Percentiles rank a stretch among this genome's conserved stretches.
Conservation (phyloP, 805 yeast species). For the Phaffomyces thermotolerans region DNA sequence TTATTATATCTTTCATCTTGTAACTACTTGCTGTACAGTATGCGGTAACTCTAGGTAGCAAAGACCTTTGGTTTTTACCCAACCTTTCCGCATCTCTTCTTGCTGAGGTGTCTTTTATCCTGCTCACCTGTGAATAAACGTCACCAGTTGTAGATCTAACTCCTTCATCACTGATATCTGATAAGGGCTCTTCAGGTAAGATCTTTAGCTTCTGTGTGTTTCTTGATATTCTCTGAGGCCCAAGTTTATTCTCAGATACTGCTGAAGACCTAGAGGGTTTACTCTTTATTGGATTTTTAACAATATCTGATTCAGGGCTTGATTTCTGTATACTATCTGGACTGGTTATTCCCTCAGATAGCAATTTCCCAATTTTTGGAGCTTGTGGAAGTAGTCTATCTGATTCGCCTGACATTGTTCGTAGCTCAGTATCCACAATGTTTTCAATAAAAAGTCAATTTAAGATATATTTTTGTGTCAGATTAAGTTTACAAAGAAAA, state of each 20-base stretch:
- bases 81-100: slow-evolving; percentile 89
- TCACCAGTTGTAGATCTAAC: slow-evolving; percentile 27
- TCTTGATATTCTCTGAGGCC: slow-evolving; percentile 69
- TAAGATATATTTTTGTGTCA: neutral
- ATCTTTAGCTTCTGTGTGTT: slow-evolving; percentile 68
- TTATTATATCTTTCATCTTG: slow-evolving; percentile 74
- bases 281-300: neutral
- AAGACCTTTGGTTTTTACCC: slow-evolving; percentile 67
- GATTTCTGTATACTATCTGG: neutral
- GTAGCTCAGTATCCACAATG: neutral
- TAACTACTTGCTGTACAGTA: slow-evolving; percentile 94
- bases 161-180: slow-evolving; percentile 17
- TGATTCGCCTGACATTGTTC: neutral
- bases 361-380: neutral
- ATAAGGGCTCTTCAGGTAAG: slow-evolving; percentile 51
- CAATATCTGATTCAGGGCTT: neutral
- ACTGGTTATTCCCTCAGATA: neutral
- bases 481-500: neutral
- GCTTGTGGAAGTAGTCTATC: neutral
- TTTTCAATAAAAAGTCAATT: neutral
- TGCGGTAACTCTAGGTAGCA: slow-evolving; percentile 90
- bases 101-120: slow-evolving; percentile 82
- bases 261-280: slow-evolving; percentile 3
- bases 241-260: slow-evolving; percentile 35
- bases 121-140: slow-evolving; percentile 76